Evolutionary conservation across 371 early-diverging fungal genomes (phyloP).

Genomic region (Funneliformis caledonium): DNA sequence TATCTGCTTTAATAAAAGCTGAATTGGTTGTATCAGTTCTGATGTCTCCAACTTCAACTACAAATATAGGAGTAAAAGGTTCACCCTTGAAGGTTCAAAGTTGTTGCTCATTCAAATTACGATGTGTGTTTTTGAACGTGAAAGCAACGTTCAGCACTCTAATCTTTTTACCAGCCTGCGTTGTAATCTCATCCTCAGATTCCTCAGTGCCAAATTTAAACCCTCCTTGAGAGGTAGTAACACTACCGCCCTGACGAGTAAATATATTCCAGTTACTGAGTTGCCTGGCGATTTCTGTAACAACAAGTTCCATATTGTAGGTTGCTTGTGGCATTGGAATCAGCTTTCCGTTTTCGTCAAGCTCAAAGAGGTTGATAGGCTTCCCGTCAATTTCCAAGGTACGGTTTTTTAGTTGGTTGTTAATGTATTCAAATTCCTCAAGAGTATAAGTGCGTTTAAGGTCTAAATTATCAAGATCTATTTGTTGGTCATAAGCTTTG

Average conservation of each 20-base stretch:
- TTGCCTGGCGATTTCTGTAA: conserved; percentile 26
- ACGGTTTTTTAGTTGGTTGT: conserved; percentile 29
- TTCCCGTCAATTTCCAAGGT: conserved; percentile 18
- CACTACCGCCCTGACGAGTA: conserved; percentile 17
- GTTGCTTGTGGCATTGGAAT: conserved; percentile 36
- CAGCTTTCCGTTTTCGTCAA: conserved; percentile 38
- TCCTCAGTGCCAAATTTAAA: conserved; percentile 24
- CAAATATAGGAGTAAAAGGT: conserved; percentile 27
- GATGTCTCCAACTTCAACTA: conserved; percentile 23
- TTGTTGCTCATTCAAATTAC: conserved; percentile 12
- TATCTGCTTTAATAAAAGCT: conserved; percentile 24
- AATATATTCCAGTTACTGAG: conserved; percentile 32
- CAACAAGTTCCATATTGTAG: not conserved
- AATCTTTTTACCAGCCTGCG: conserved; percentile 6
- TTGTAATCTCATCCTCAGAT: no score
- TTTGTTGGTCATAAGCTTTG: conserved; percentile 2
- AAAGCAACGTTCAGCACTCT: conserved; percentile 24
- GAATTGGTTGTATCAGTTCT: not conserved
- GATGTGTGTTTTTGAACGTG: not conserved
- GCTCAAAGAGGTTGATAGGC: conserved; percentile 35
- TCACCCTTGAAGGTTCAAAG: conserved; percentile 37
- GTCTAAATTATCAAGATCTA: conserved; percentile 26
- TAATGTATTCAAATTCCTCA: conserved; percentile 33
- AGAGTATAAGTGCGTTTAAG: conserved; percentile 29
- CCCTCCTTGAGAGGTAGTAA: conserved; percentile 35